Percentiles rank a stretch among this genome's conserved stretches.
Conservation (phyloP, 2,329 filamentous ascomycete genomes). For the Metarhizium album region DNA sequence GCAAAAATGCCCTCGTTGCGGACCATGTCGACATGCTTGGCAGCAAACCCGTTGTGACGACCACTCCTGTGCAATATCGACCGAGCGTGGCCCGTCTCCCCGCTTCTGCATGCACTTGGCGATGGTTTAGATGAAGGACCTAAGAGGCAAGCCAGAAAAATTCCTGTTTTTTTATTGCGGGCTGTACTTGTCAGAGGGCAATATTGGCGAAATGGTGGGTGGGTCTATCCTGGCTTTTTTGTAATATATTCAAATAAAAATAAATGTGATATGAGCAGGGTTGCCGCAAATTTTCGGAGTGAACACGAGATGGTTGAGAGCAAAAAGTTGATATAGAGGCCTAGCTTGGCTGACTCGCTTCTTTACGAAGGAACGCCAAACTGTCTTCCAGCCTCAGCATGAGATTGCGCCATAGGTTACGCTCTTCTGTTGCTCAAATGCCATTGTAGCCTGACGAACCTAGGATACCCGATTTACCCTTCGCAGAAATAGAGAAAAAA, state of each 20-base stretch:
- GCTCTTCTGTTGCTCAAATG: too few relatives aligned
- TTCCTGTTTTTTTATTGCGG: background rate
- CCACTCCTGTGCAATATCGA: background rate
- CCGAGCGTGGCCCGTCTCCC: background rate
- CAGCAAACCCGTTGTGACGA: background rate
- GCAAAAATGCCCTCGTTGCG: background rate
- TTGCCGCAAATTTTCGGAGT: background rate
- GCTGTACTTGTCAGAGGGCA: background rate
- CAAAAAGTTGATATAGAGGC: background rate
- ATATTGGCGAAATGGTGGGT: background rate
- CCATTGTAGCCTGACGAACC: too few relatives aligned
- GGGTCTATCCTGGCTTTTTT: background rate
- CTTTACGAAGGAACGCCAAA: background rate
- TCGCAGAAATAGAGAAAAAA: too few relatives aligned
- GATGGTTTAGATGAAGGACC: background rate
- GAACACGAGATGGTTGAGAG: background rate
- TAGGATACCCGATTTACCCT: too few relatives aligned
- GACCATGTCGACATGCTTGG: background rate
- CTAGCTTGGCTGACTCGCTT: background rate
- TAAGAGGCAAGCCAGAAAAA: background rate
- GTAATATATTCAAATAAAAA: background rate
- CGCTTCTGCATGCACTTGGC: background rate
- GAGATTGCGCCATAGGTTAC: background rate
- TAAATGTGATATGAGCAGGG: background rate
- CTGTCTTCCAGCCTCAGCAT: background rate